Conservation (phyloP, 257 asterid species). For the Sherardia arvensis region DNA sequence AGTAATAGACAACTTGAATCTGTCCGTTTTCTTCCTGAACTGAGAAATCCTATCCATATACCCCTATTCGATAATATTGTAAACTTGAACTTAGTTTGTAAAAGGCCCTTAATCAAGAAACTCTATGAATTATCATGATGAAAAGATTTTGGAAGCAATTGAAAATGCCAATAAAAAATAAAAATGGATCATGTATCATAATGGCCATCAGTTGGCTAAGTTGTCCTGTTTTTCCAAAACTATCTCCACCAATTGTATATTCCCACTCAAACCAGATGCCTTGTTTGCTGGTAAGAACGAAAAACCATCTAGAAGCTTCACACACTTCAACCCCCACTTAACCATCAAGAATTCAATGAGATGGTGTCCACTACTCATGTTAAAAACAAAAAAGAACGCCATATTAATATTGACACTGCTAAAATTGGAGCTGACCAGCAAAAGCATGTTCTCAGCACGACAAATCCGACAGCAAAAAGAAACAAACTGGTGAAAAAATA, state of each 20-base stretch:
- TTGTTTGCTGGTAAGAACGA: constrained; percentile 65
- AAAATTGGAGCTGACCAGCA: not conserved
- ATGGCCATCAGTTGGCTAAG: not conserved
- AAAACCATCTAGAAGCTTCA: constrained; percentile 74
- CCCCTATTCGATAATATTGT: too few relatives aligned
- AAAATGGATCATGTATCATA: not conserved
- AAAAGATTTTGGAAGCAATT: not conserved
- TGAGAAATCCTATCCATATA: not conserved
- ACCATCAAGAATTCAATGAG: constrained; percentile 81
- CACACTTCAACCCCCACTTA: constrained; percentile 82
- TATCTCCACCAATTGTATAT: constrained; percentile 86
- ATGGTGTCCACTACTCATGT: constrained; percentile 73
- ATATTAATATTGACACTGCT: not conserved
- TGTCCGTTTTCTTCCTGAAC: not conserved
- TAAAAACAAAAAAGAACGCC: constrained; percentile 6
- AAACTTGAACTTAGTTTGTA: not conserved
- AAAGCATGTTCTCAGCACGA: not conserved
- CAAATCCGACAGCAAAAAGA: not conserved
- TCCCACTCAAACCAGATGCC: constrained; percentile 68
- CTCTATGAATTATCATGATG: not conserved
- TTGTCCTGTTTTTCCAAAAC: constrained; percentile 25
- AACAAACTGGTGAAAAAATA: constrained; percentile 3
- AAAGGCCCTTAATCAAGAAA: not conserved
- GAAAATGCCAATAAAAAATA: not conserved
- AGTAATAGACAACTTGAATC: not conserved